Evolutionary conservation across 2,329 filamentous ascomycete species (phyloP).

Genomic region (Alternaria gaisen): DNA sequence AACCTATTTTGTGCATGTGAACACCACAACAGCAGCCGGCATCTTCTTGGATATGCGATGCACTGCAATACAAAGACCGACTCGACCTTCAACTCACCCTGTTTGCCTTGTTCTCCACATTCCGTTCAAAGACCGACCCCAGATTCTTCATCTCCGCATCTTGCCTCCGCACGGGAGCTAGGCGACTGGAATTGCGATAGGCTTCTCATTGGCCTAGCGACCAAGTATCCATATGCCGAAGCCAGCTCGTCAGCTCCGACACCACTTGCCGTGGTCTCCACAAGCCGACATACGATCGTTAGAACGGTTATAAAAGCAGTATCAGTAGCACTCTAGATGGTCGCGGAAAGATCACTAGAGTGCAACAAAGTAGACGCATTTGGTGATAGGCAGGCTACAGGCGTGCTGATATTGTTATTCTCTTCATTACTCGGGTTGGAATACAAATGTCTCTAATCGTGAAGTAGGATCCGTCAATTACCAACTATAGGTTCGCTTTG

Average conservation of each 20-base stretch:
- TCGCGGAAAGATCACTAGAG: not conserved
- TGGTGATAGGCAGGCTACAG: not conserved
- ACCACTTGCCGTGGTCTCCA: not conserved
- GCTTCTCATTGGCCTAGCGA: slow-evolving; percentile 1
- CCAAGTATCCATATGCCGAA: slow-evolving; percentile 8
- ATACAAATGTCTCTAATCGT: not conserved
- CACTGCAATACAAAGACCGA: slow-evolving; percentile 16
- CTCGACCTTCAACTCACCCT: not conserved
- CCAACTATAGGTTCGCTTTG: slow-evolving; percentile 40
- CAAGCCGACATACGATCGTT: not conserved
- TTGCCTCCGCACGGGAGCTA: slow-evolving; percentile 2
- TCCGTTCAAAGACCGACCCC: slow-evolving; percentile 33
- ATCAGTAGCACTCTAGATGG: not conserved
- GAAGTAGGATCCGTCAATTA: not conserved
- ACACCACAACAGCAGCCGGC: not conserved
- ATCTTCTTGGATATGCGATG: not conserved
- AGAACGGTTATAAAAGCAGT: not conserved
- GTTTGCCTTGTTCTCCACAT: slow-evolving; percentile 6
- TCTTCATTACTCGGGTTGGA: not conserved
- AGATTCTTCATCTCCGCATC: slow-evolving; percentile 19
- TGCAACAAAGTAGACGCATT: not conserved
- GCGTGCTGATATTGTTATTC: not conserved
- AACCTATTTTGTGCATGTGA: slow-evolving; percentile 10
- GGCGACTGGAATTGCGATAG: slow-evolving; percentile 1
- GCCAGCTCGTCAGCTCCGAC: not conserved